phyloP scores from a whole-genome alignment of 108 stramenopile species.

The Cylindrotheca fusiformis region DNA sequence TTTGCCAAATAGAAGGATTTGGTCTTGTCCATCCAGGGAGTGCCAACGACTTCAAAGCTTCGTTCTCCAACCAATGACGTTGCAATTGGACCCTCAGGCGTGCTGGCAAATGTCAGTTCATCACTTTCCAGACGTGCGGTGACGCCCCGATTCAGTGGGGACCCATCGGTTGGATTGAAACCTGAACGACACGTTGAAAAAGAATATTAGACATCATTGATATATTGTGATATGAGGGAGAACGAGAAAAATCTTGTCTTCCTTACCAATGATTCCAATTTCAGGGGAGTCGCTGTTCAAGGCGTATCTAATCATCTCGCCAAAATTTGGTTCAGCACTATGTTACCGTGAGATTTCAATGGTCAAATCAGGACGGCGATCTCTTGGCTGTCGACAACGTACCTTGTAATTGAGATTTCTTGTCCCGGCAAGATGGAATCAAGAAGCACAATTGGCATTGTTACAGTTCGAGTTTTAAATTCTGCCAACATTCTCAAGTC shows the following conservation, averaged over 20 bases:
- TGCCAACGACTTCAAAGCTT: conserved; percentile 22
- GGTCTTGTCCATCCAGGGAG: conserved; percentile 31
- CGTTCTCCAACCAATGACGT: conserved; percentile 15
- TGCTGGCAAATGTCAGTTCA: conserved; percentile 3
- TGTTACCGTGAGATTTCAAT: not conserved
- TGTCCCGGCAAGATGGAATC: conserved; percentile 27
- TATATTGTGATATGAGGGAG: too few species aligned
- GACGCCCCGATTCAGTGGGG: conserved; percentile 15
- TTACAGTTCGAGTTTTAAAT: not conserved
- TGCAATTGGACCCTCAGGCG: conserved; percentile 4
- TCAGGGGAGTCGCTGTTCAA: conserved; percentile 5
- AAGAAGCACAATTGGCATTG: conserved; percentile 18
- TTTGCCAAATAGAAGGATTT: conserved; percentile 29
- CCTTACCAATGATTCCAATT: conserved; percentile 13
- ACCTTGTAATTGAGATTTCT: conserved; percentile 16
- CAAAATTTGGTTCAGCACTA: conserved; percentile 31
- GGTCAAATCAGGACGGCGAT: not conserved
- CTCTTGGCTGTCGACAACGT: not conserved
- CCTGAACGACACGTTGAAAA: too few species aligned
- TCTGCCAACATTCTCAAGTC: not conserved
- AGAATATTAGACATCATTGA: too few species aligned
- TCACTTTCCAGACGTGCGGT: conserved; percentile 16
- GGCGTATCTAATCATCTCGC: conserved; percentile 11
- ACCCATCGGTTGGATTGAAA: conserved; percentile 12
- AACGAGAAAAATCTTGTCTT: too few species aligned